Percentiles rank a stretch among this genome's conserved stretches.
Evolutionary conservation across 176 grass and related monocot genomes (phyloP).

Genomic region (Poa annua): DNA sequence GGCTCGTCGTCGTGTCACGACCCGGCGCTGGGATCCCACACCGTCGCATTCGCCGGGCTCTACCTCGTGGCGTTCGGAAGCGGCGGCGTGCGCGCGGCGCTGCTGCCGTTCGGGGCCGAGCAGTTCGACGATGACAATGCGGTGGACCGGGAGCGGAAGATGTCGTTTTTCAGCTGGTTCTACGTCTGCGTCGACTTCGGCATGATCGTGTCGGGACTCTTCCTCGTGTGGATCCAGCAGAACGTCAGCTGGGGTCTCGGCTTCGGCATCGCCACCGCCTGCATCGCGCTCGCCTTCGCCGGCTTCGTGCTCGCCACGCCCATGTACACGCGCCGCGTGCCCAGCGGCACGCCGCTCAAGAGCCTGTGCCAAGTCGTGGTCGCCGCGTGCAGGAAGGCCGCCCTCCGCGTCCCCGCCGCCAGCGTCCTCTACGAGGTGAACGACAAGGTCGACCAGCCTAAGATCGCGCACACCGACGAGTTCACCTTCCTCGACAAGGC

Average conservation of each 20-base stretch:
- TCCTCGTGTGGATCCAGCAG: conserved; percentile 87
- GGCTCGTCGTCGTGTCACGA: conserved; percentile 38
- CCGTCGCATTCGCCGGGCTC: conserved; percentile 55
- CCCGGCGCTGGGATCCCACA: conserved; percentile 8
- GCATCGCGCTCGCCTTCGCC: conserved; percentile 53
- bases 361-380: conserved; percentile 65
- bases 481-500: conserved; percentile 80
- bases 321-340: conserved; percentile 54
- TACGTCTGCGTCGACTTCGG: conserved; percentile 83
- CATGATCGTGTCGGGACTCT: conserved; percentile 62
- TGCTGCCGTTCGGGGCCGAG: conserved; percentile 81
- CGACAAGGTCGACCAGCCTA: conserved; percentile 43
- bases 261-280: conserved; percentile 73
- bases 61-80: conserved; percentile 73
- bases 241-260: conserved; percentile 85
- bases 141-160: conserved; percentile 60
- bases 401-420: conserved; percentile 37
- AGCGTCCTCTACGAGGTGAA: conserved; percentile 47
- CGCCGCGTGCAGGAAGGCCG: conserved; percentile 58
- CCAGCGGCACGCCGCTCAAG: conserved; percentile 66
- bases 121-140: conserved; percentile 67
- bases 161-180: conserved; percentile 79
- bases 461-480: conserved; percentile 64
- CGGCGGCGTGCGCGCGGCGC: conserved; percentile 68
- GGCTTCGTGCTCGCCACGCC: conserved; percentile 59